A percentile compares a stretch with the other conserved stretches of the same genome.
Evolutionary conservation across 1,139 yeast species (phyloP).

Genomic region (Suhomyces bribrorum): DNA sequence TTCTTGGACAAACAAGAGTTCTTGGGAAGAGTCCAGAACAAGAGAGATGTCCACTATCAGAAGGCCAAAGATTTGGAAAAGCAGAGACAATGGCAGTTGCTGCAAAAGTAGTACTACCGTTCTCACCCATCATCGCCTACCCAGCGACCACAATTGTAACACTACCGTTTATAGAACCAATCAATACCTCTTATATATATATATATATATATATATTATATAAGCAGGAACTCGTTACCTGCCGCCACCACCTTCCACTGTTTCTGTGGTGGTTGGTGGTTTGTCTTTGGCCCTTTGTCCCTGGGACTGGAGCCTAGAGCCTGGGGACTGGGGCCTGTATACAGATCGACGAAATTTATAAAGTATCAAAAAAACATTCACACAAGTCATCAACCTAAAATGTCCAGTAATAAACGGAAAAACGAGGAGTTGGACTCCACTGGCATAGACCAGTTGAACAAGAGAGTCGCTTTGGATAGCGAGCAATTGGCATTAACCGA

Average conservation of each 20-base stretch:
- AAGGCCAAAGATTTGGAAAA: constrained; percentile 52
- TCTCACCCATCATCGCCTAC: too few species aligned
- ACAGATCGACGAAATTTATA: constrained; percentile 8
- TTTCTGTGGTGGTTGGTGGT: too few species aligned
- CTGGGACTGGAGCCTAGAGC: too few species aligned
- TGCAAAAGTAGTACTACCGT: constrained; percentile 16
- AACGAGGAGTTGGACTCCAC: constrained; percentile 50
- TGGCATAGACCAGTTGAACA: constrained; percentile 41
- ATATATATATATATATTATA: too few species aligned
- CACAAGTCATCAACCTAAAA: constrained; percentile 8
- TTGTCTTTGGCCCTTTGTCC: too few species aligned
- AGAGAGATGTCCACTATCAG: constrained; percentile 63
- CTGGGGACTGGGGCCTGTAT: too few species aligned
- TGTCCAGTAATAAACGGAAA: constrained; percentile 55
- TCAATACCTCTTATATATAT: too few species aligned
- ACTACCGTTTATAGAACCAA: too few species aligned
- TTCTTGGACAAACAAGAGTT: constrained; percentile 91
- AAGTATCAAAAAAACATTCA: constrained; percentile 1
- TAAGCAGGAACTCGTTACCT: too few species aligned
- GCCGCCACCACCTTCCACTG: too few species aligned
- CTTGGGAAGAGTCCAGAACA: constrained; percentile 70
- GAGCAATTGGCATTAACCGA: constrained; percentile 40
- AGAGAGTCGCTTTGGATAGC: constrained; percentile 72
- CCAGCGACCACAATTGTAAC: too few species aligned
- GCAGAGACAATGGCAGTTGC: constrained; percentile 32